These are phyloP conservation scores for Bacidia rubella DNA, from an alignment of 495 filamentous ascomycete species.

Conservation along the genomic window DNA sequence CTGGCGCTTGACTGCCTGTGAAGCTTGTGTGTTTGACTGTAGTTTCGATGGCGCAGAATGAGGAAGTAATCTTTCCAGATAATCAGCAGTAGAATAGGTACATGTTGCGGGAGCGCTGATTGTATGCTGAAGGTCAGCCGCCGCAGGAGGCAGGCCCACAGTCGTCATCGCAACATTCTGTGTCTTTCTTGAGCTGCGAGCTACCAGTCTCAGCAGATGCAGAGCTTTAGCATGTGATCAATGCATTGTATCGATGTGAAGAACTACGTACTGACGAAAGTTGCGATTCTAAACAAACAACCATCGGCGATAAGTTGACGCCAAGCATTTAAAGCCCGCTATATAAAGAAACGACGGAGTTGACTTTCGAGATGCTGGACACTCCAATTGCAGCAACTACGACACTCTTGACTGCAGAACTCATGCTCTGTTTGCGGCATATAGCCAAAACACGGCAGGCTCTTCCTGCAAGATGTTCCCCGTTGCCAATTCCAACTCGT, in stretches of 20 bases:
- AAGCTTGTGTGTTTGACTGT: constrained; percentile 14
- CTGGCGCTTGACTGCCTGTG: constrained; percentile 24
- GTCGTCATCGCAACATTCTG: constrained; percentile 18
- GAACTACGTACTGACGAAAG: not conserved
- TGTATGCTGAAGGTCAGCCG: constrained; percentile 29
- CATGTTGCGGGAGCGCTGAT: constrained; percentile 39
- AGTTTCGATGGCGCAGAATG: constrained; percentile 4
- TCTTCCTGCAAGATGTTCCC: not conserved
- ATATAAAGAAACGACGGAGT: not conserved
- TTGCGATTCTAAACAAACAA: not conserved
- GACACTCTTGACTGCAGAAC: not conserved
- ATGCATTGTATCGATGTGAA: constrained; percentile 1
- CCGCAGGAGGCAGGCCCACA: constrained; percentile 11
- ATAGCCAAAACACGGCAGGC: not conserved
- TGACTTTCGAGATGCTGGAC: not conserved
- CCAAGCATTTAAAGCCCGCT: not conserved
- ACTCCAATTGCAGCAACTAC: too few species aligned
- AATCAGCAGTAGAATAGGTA: constrained; percentile 32
- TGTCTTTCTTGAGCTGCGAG: not conserved
- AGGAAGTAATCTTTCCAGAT: constrained; percentile 38
- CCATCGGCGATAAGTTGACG: not conserved
- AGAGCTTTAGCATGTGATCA: not conserved
- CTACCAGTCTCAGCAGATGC: not conserved
- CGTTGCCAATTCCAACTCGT: not conserved
- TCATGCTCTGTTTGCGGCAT: not conserved